phyloP scores from a whole-genome alignment of 352 stramenopile genomes.

The Phytophthora agathidicida region DNA sequence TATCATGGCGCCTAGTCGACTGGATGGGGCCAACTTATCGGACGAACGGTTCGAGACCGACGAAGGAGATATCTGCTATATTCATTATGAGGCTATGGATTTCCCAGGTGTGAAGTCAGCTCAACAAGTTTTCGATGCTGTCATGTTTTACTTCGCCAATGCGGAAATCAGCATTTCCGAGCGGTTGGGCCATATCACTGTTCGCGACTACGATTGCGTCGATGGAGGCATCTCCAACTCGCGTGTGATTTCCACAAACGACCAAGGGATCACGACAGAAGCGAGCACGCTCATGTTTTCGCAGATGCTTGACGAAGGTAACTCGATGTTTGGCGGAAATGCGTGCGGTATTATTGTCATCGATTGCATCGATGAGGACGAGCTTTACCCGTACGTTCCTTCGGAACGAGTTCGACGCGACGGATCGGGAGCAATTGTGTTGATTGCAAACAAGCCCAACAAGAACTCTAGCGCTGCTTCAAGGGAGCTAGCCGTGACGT shows the following conservation, averaged over 20 bases:
- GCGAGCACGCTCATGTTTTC: constrained; percentile 29
- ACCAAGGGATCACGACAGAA: constrained; percentile 23
- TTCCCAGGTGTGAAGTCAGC: constrained; percentile 29
- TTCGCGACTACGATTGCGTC: constrained; percentile 24
- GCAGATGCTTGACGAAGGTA: constrained; percentile 9
- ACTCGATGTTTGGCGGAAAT: constrained; percentile 4
- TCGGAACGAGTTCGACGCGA: constrained; percentile 26
- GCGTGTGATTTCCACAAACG: constrained; percentile 15
- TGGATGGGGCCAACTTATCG: too few species aligned
- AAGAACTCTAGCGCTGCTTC: too few species aligned
- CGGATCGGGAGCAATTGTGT: constrained; percentile 14
- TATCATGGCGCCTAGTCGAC: too few species aligned
- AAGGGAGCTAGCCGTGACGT: too few species aligned
- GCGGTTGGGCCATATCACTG: constrained; percentile 27
- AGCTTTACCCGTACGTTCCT: constrained; percentile 33
- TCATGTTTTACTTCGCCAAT: constrained; percentile 39
- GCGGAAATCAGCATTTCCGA: constrained; percentile 44
- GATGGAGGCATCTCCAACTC: constrained; percentile 19
- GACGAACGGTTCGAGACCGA: constrained; percentile 29
- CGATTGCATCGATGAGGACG: constrained; percentile 38
- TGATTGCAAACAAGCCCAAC: too few species aligned
- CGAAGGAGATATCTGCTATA: constrained; percentile 29
- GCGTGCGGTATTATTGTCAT: constrained; percentile 27
- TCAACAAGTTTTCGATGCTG: constrained; percentile 36
- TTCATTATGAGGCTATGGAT: constrained; percentile 26